phyloP scores from a whole-genome alignment of 192 early-diverging fungal species.

The Backusella morwellensis region DNA sequence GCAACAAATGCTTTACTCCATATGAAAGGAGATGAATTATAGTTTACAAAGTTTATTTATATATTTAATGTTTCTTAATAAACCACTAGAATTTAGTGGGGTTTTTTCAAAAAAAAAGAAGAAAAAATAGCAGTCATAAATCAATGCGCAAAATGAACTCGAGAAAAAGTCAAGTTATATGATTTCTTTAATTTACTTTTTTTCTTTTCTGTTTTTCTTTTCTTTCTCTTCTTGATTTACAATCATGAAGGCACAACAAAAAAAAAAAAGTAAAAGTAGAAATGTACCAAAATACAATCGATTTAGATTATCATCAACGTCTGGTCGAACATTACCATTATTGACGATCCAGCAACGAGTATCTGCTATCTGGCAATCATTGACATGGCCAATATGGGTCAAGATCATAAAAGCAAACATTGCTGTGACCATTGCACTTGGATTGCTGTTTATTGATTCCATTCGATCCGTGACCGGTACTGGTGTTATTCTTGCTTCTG shows the following conservation, averaged over 20 bases:
- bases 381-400: conserved; percentile 26
- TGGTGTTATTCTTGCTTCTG: conserved; percentile 11
- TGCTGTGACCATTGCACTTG: conserved; percentile 21
- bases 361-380: conserved; percentile 12
- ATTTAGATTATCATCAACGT: conserved; percentile 18
- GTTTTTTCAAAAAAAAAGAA: neutral
- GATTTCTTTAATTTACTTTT: neutral
- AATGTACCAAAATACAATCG: neutral
- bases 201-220: neutral
- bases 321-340: conserved; percentile 11
- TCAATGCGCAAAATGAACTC: neutral
- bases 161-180: neutral
- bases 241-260: neutral
- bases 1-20: neutral
- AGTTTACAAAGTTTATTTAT: neutral
- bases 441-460: conserved; percentile 3
- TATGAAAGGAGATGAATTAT: neutral
- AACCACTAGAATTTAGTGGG: neutral
- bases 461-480: conserved; percentile 1
- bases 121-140: neutral
- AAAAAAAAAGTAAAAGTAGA: neutral
- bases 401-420: conserved; percentile 30
- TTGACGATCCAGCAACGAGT: conserved; percentile 12
- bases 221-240: neutral
- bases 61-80: neutral